These are phyloP conservation scores for Fusarium tjaetaba DNA, from an alignment of 2,329 filamentous ascomycete genomes.

Conservation along the genomic window DNA sequence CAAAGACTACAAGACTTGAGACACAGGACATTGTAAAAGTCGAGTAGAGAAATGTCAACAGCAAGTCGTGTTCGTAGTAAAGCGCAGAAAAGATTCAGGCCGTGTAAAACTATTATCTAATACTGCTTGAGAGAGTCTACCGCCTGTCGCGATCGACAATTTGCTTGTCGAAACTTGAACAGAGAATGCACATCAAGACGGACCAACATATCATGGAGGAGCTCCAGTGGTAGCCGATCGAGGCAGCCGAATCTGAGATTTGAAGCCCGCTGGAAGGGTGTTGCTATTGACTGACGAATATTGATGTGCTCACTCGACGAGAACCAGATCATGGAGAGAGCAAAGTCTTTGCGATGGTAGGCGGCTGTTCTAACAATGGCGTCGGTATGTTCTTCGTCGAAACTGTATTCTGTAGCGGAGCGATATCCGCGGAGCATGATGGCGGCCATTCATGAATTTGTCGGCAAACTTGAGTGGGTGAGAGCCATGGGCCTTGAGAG, in stretches of 20 bases:
- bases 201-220: conserved; percentile 36
- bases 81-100: conserved; percentile 47
- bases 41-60: conserved; percentile 35
- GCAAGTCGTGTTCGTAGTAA: conserved; percentile 46
- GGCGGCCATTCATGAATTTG: no score
- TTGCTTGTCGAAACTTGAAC: conserved; percentile 46
- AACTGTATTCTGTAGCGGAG: not conserved
- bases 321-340: not conserved
- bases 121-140: conserved; percentile 46
- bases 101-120: conserved; percentile 37
- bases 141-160: conserved; percentile 38
- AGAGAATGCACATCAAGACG: conserved; percentile 46
- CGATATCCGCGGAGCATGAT: not conserved
- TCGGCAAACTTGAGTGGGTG: not conserved
- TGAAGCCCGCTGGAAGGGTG: not conserved
- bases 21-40: conserved; percentile 43
- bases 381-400: not conserved
- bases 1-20: conserved; percentile 45
- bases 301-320: not conserved
- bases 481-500: not conserved
- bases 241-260: not conserved
- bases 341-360: not conserved
- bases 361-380: not conserved
- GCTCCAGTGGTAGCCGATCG: not conserved
- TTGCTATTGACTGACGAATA: not conserved